Base-by-base conservation (phyloP, 768 basidiomycete species). In the Auriscalpium orientale region DNA sequence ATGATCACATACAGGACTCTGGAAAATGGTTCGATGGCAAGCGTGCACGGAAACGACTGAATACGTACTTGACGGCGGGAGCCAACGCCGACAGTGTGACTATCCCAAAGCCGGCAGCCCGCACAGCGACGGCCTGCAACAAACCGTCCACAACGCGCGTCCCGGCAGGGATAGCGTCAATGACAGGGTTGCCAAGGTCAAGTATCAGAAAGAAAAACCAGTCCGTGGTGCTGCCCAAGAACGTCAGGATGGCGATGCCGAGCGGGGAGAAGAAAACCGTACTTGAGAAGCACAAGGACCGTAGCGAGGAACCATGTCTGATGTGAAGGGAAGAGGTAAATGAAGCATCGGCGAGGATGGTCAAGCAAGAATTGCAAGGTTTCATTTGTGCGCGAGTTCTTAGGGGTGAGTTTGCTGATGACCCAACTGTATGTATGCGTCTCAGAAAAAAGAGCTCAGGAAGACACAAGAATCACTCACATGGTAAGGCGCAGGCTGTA, bases 361-460 rank as follows among this genome's bases (percentile, higher is more conserved):
- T 98, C 93, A 9, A 99, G 79, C 8, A 99, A 80, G 68, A 98
- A 99, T 54, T 85, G 86, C 1, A 97, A 74, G 0, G 92, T 91
- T 70, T 95, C 91, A 48, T 82, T 72, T 0, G 83, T 64, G 0
- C 83, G 80, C 13, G 91, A 91, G 0, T 68, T 64, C 2, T 63
- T 64, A 6, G 84, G 82, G 20, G 87, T 77, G 6, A 81, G 46
- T 66, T 88, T 89, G 11, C 81, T 76, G 38, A 87, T 63, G 5
- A 69, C 70, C 92, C 92, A 98, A 56, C 93, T 98, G 18, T 13
- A 20, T 46, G 7, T 46, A 46, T 59, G 43, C 67, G 48, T 38
- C n/a, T 45, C 15, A 43, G 21, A 46, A 20, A 28, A 13, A 51
- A 16, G 22, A 36, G 11, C 16, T 50, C 28, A 28, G 28, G 7